These are phyloP conservation scores for Cyberlindnera misumaiensis DNA, from an alignment of 805 yeast genomes.

Conservation along the genomic window DNA sequence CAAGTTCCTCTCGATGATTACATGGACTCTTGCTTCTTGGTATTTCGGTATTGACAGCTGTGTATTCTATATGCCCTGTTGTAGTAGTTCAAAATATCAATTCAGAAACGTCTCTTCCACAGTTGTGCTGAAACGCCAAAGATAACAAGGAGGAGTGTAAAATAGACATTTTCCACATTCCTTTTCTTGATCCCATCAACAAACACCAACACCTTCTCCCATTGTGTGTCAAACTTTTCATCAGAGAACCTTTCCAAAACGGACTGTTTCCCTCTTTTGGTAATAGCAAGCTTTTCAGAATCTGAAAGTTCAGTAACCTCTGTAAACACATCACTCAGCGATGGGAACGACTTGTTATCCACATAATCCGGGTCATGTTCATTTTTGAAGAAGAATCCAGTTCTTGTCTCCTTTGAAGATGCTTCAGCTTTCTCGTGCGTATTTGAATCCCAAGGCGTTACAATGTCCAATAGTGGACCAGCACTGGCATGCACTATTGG, in stretches of 20 bases:
- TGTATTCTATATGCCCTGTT: no score
- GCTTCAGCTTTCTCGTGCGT: slow-evolving; percentile 20
- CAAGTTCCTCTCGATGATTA: no score
- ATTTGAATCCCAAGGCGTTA: slow-evolving; percentile 42
- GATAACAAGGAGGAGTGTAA: background rate
- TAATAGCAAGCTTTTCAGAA: slow-evolving; percentile 32
- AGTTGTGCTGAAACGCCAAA: no score
- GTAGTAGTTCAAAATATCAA: no score
- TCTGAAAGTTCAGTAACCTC: slow-evolving; percentile 34
- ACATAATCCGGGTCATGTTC: slow-evolving; percentile 63
- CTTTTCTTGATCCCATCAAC: slow-evolving; percentile 6
- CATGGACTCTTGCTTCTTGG: no score
- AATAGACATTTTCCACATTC: background rate
- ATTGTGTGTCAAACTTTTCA: slow-evolving; percentile 42
- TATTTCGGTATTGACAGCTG: no score
- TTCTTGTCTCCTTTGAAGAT: slow-evolving; percentile 36
- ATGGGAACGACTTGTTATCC: slow-evolving; percentile 29
- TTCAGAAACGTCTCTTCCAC: no score
- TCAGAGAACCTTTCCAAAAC: slow-evolving; percentile 56
- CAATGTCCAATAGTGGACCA: slow-evolving; percentile 89
- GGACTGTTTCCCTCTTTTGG: slow-evolving; percentile 39
- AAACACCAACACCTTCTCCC: slow-evolving; percentile 34
- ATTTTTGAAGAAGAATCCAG: slow-evolving; percentile 79
- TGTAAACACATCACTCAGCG: slow-evolving; percentile 43
- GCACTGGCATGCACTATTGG: slow-evolving; percentile 94